Base-by-base conservation (phyloP, 2,329 filamentous ascomycete genomes). In the Curvularia spicifera region DNA sequence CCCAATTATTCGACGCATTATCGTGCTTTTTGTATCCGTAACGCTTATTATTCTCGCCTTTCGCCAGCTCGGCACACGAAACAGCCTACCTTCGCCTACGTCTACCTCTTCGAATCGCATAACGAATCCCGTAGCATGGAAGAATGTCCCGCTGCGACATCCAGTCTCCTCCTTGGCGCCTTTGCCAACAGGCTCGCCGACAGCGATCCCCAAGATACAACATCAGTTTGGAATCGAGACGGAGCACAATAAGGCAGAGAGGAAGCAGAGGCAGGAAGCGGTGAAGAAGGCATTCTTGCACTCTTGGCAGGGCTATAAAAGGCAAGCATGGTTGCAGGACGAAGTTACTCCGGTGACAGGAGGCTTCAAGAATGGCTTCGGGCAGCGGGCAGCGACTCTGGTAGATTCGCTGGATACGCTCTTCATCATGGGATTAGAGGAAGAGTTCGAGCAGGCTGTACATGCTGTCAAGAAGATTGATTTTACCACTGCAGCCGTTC, bases 391-490 rank as follows among this genome's bases (percentile, higher is more conserved):
- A 0, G 86, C 85, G 2, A 87, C 85, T 0, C 71, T 88, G 49
- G 81, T 89, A 24, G 87, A 89, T 67, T 76, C 81, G 0, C 78
- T 89, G 50, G 86, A 88, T 59, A 87, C 85, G 0, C 80, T 89
- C 2, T 84, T 82, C 79, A 87, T 89, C 45, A 87, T 88, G 85
- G 85, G 75, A 6, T 72, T 88, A 42, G 74, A 80, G 31, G 76
- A 82, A 1, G 86, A 89, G 31, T 88, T 89, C 63, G 74, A 81
- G 49, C 71, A 81, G 20, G 85, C 86, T 4, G 80, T 83, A 2
- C 74, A 76, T 28, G 84, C 82, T 2, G 78, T 83, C 2, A 80
- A 79, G 40, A 79, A 79, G 10, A 78, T 88, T 60, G 83, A 88
- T 71, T 88, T 85, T 75, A 76, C 78, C 1, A 77, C 75, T 4